Evolutionary conservation across 257 asterid genomes (phyloP), one percentile per base, ranked within the genome.

Genomic region (Scutellaria minor): DNA sequence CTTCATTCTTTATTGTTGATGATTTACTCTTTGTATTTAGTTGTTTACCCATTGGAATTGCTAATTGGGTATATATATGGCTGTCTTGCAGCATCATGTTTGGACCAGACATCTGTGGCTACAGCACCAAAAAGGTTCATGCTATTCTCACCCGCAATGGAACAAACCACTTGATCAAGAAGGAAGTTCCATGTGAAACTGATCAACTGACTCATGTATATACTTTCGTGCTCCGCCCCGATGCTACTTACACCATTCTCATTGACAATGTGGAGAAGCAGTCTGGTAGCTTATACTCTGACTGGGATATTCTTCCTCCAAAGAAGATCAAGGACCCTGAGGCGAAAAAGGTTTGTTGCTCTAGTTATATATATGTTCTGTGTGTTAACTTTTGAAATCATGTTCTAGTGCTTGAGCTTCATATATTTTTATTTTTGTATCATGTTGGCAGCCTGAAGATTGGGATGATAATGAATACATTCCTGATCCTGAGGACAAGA

Each of bases 81-180:
- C 74, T 67, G 52, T 58, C 31, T 31, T 85, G 81, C 93, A 92
- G 97, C 71, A 92, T 92, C 76, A 92, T 92, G 97, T 92, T 92
- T 84, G 98, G 98, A 68, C 98, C 98, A 37, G 96, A 92, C 68
- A 92, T 92, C 80, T 92, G 98, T 75, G 98, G 98, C 69, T 90
- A 88, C 79, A 76, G 80, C 62, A 90, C 97, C 73, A 88, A 88
- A 71, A 92, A 92, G 75, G 96, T 92, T 61, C 98, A 92, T 59
- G 96, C 95, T n/a, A 92, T 92, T 75, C 91, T 92, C 58, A 87
- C 90, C 31, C 72, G 85, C 68, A 85, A 85, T 9, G 97, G 39
- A 6, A 82, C 89, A 46, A 90, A 92, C 85, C 89, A 90, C 80
- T 81, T 92, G 81, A 87, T 88, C 81, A 92, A 92, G 84, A 90